Evolutionary conservation across 139 green algal genomes (phyloP), one percentile per base, ranked within the genome.

Genomic region (Dunaliella primolecta): DNA sequence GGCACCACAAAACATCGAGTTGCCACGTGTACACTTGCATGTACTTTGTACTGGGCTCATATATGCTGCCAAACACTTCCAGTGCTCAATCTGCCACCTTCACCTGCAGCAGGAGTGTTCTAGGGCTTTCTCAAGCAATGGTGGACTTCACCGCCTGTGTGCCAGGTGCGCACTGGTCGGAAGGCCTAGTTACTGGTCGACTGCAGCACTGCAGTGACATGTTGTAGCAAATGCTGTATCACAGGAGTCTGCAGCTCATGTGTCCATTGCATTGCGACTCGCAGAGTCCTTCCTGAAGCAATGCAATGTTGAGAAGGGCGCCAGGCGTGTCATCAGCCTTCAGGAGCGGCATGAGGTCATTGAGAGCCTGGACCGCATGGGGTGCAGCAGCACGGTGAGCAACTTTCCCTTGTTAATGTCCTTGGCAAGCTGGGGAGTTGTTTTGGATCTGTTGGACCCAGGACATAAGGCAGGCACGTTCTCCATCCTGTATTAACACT

Each of bases 261-360:
- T 64, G 46, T 64, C 46, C 46, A 7, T 64, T 64, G n/a, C n/a
- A n/a, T n/a, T n/a, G n/a, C n/a, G n/a, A n/a, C 46, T 7, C 46
- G 46, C 46, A 64, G 46, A 64, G 46, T 64, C 32, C 46, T 64
- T 64, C 46, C 46, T 64, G 46, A 15, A 64, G 46, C 37, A 75
- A 1, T 86, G 83, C 32, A 74, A 78, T 31, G 77, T 89, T 29
- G 29, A 35, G 0, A 81, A 86, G 32, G 85, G 85, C 30, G 35
- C 57, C 0, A 36, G 85, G 1, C 74, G 85, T 31, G 79, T 91
- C 25, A 89, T 92, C 35, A 81, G 36, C 25, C 86, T 93, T 11
- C 34, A 88, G 30, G 91, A 95, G 81, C 86, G 89, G 2, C 90
- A 86, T 3, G 30, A 86, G 0, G 75, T 93, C 1, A 87, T 95